Conservation (phyloP, 192 early-diverging fungal genomes). For the Entomortierella lignicola region DNA sequence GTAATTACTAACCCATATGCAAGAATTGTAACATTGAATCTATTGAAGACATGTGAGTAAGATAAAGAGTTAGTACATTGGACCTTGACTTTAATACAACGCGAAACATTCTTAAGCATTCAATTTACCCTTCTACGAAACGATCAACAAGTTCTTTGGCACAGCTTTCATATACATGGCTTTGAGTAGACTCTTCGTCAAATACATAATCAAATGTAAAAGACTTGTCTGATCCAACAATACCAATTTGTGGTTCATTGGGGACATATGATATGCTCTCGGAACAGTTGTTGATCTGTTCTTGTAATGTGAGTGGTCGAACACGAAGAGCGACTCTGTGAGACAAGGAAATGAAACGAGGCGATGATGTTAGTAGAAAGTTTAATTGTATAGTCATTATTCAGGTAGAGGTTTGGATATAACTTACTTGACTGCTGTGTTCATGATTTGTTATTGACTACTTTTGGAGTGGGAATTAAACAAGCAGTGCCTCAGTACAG, state of each 20-base stretch:
- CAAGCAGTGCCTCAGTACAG: not conserved
- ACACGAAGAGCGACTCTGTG: conserved; percentile 81
- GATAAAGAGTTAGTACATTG: not conserved
- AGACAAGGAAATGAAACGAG: not conserved
- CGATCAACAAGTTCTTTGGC: conserved; percentile 71
- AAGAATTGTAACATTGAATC: conserved; percentile 95
- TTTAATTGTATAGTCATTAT: not conserved
- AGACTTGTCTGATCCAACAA: conserved; percentile 68
- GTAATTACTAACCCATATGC: conserved; percentile 77
- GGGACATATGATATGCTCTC: conserved; percentile 71
- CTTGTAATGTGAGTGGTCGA: conserved; percentile 81
- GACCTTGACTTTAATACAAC: too few relatives aligned
- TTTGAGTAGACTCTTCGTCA: conserved; percentile 63
- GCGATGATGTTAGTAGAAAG: not conserved
- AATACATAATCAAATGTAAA: conserved; percentile 82
- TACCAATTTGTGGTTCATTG: conserved; percentile 71
- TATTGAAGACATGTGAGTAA: conserved; percentile 3
- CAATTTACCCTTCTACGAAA: conserved; percentile 77
- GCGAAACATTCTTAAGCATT: too few relatives aligned
- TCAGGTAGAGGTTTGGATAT: not conserved
- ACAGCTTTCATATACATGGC: conserved; percentile 66
- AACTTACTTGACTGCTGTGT: conserved; percentile 49
- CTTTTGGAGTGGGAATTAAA: too few relatives aligned
- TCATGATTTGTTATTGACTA: conserved; percentile 29
- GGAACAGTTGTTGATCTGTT: conserved; percentile 69